Evolutionary conservation across 2,329 filamentous ascomycete species (phyloP).

Genomic region (Hysterium pulicare): DNA sequence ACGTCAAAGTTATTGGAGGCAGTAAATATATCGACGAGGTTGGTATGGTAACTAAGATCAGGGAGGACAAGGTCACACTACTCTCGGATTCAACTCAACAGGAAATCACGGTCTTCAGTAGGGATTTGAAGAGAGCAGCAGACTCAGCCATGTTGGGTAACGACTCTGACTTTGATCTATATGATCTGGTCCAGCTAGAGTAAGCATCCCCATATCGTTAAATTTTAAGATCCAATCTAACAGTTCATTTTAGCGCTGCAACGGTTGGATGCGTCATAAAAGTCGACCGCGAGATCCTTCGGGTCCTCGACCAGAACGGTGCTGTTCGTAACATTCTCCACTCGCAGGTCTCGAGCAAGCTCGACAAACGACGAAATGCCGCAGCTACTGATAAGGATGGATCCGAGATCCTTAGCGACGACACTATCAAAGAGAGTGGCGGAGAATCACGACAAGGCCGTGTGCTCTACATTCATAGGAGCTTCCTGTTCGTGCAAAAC

Average conservation of each 20-base stretch:
- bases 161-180: conserved; percentile 85
- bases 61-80: conserved; percentile 86
- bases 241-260: conserved; percentile 55
- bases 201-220: conserved; percentile 37
- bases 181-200: conserved; percentile 93
- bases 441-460: conserved; percentile 83
- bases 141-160: conserved; percentile 84
- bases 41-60: conserved; percentile 93
- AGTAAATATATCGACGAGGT: conserved; percentile 94
- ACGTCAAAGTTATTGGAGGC: conserved; percentile 97
- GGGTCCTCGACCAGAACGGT: conserved; percentile 86
- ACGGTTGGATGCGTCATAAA: conserved; percentile 94
- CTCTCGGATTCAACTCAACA: conserved; percentile 88
- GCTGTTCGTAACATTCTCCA: conserved; percentile 78
- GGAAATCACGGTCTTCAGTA: conserved; percentile 97
- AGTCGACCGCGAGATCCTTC: conserved; percentile 88
- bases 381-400: conserved; percentile 92
- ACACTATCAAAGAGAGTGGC: conserved; percentile 85
- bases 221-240: conserved; percentile 24
- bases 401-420: conserved; percentile 85
- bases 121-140: conserved; percentile 87
- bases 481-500: conserved; percentile 87
- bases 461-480: conserved; percentile 90
- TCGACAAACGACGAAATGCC: conserved; percentile 76
- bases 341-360: conserved; percentile 86